Conservation (phyloP, 2,329 filamentous ascomycete genomes). For the Alternaria arborescens region DNA sequence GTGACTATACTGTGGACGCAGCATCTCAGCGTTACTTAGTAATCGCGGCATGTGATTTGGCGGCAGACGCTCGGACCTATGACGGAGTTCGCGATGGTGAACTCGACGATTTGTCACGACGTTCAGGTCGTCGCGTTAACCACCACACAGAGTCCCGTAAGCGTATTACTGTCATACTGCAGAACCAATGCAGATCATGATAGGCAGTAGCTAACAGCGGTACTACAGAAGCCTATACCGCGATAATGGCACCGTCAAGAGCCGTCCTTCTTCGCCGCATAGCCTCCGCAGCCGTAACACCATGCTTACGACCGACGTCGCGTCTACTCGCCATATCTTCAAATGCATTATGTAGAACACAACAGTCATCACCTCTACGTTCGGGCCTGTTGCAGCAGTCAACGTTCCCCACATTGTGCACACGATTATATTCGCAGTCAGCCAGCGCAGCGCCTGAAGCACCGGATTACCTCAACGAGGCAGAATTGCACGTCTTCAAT, state of each 20-base stretch:
- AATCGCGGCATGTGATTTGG: constrained; percentile 43
- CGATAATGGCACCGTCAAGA: constrained; percentile 48
- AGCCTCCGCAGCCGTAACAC: constrained; percentile 27
- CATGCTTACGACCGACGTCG: constrained; percentile 28
- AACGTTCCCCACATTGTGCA: constrained; percentile 16
- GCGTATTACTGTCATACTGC: constrained; percentile 6
- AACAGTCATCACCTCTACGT: constrained; percentile 14
- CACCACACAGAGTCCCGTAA: constrained; percentile 16
- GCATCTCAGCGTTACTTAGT: constrained; percentile 8
- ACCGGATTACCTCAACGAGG: constrained; percentile 58
- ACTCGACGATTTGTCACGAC: constrained; percentile 22
- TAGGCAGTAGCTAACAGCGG: constrained; percentile 15
- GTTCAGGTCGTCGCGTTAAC: constrained; percentile 19
- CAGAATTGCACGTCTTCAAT: constrained; percentile 58
- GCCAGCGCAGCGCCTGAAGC: constrained; percentile 43
- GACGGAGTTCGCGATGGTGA: constrained; percentile 34
- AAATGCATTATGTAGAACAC: constrained; percentile 14
- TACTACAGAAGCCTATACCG: constrained; percentile 7
- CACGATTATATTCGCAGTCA: constrained; percentile 38
- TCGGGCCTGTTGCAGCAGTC: constrained; percentile 12
- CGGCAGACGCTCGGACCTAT: constrained; percentile 39
- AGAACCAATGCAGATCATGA: constrained; percentile 15
- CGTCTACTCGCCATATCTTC: constrained; percentile 30
- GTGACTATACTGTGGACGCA: neutral
- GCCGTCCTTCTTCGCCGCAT: constrained; percentile 34